Base-by-base conservation (phyloP, 2,329 filamentous ascomycete genomes). In the Ophiostoma novo-ulmi region DNA sequence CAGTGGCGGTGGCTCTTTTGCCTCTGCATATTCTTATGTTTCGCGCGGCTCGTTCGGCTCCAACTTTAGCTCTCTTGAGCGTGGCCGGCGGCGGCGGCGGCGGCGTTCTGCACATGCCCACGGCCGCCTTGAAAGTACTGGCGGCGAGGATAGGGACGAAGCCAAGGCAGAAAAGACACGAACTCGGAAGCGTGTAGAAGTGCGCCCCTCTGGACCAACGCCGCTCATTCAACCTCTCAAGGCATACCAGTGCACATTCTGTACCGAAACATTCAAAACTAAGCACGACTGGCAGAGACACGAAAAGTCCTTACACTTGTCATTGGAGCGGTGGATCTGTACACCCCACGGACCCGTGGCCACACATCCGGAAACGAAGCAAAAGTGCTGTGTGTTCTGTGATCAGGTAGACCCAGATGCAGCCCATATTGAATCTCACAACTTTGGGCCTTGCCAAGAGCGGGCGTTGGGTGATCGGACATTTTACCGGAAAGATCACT, bases 271-370 rank as follows among this genome's bases (percentile, higher is more conserved):
- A 0, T 90, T 89, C 78, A 82, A 87, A 74, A 89, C 87, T 3
- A 90, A 90, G 77, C 87, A 90, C 75, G 88, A 90, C 78, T 90
- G 88, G 88, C 87, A 89, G 75, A 82, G 89, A 71, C 89, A 92
- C 77, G 89, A 92, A 76, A 89, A 89, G 74, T 88, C 87, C 68
- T 81, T 88, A 73, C 89, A 86, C 77, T 79, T 86, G 75, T 91
- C 86, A 7, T 85, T 90, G 0, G 88, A 87, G 80, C 83, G 83
- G 71, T 92, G 85, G 90, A 86, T 88, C 72, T 91, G 85, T 76
- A 84, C 84, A 4, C 87, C 87, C 64, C 82, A 86, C 64, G 87
- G 87, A 0, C 80, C 85, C 20, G 82, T 79, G 6, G 83, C 84
- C 5, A 78, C 88, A 48, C 85, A 89, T 71, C 83, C 87, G 1